Evolutionary conservation across 2,329 filamentous ascomycete genomes (phyloP), one percentile per base, ranked within the genome.

Genomic region (Diaporthe ilicicola): DNA sequence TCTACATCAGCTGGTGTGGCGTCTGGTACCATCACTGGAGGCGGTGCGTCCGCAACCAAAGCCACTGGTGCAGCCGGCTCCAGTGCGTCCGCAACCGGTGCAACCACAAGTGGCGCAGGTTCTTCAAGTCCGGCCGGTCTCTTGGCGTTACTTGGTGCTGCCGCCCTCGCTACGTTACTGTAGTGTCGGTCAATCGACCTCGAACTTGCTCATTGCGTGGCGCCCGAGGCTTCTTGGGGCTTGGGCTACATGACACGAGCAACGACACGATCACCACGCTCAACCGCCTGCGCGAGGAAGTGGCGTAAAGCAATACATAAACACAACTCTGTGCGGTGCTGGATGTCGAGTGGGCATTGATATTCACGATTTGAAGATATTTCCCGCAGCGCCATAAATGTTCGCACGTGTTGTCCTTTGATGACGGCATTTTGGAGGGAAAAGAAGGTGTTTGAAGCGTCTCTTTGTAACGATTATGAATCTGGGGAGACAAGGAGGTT

Each of bases 81-180:
- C 67, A 42, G 56, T 34, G 50, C 73, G 24, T 39, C 76, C 32
- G 73, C 74, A n/a, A 54, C 70, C 22, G 67, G 71, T 64, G 76
- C 82, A 19, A 72, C 76, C 5, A 77, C 77, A 50, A 78, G 76
- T 56, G 80, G 76, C n/a, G 77, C 74, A 19, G 79, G 73, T 46
- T 73, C 78, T 15, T 73, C 74, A 12, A 76, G 79, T 56, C 79
- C 82, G 1, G 75, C 79, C 19, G 78, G 73, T 48, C 76, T 74
- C n/a, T 72, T 78, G 44, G 72, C 74, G 24, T 71, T 78, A 39
- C 37, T 80, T 24, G 76, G 76, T 3, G 78, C 75, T 22, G 75
- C 72, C 27, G 78, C 74, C 68, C 22, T 78, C 48, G 74, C 72
- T 39, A 73, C 74, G 46, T 76, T 78, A 69, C 74, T 78, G 74